phyloP scores from a whole-genome alignment of 352 stramenopile genomes.

The Globisporangium splendens region DNA sequence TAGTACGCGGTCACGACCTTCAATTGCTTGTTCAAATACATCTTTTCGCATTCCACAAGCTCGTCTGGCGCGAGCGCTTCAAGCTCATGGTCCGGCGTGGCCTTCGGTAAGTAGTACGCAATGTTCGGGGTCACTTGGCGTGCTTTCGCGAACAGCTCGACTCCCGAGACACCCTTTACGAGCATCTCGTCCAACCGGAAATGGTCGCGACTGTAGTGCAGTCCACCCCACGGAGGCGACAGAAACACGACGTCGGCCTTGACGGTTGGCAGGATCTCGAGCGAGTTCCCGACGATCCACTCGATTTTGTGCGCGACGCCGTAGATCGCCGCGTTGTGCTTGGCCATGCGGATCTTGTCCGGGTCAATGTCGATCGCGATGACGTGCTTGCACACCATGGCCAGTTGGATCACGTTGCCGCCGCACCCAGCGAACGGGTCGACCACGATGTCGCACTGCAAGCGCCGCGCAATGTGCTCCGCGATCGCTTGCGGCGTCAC shows the following conservation, averaged over 20 bases:
- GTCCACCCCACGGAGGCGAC: conserved; percentile 87
- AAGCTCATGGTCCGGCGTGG: conserved; percentile 49
- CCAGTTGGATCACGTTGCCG: conserved; percentile 93
- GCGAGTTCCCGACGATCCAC: conserved; percentile 88
- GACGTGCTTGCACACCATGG: conserved; percentile 82
- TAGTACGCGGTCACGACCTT: conserved; percentile 86
- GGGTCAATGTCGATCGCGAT: conserved; percentile 93
- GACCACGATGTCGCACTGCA: conserved; percentile 80
- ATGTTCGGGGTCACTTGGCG: conserved; percentile 64
- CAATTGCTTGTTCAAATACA: conserved; percentile 75
- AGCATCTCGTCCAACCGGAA: conserved; percentile 70
- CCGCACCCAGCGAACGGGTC: conserved; percentile 92
- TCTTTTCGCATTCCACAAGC: conserved; percentile 67
- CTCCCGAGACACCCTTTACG: conserved; percentile 50
- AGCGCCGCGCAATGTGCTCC: conserved; percentile 78
- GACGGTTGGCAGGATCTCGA: conserved; percentile 72
- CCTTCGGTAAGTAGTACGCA: conserved; percentile 80
- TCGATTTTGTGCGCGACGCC: conserved; percentile 89
- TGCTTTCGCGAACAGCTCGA: conserved; percentile 63
- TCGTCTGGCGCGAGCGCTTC: conserved; percentile 47
- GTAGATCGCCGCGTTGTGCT: conserved; percentile 90
- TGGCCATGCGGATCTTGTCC: conserved; percentile 85
- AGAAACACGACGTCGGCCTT: conserved; percentile 89
- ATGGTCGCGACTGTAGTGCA: conserved; percentile 63
- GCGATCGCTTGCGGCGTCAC: conserved; percentile 91